Base-by-base conservation (phyloP, 2,329 filamentous ascomycete genomes). In the Huntiella abstrusa region DNA sequence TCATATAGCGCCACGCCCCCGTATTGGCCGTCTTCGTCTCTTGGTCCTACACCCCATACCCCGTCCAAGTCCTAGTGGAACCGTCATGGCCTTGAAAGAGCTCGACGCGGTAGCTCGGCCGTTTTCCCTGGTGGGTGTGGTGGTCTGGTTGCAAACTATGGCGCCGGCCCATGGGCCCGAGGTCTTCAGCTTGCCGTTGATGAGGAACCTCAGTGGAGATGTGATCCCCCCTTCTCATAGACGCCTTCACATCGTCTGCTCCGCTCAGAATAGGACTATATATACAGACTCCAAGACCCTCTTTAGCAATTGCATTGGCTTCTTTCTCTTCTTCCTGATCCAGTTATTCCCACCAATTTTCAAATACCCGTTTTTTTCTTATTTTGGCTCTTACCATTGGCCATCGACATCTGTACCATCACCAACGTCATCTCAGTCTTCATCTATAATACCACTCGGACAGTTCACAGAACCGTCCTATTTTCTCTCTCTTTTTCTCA, bases 81-180 rank as follows among this genome's bases (percentile, higher is more conserved):
- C 19, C 40, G 40, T 41, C 40, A 32, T 12, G 12, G 32, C 16
- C 19, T 28, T 39, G 15, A 28, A 12, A 28, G 40, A 41, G 22
- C 11, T 41, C 32, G 40, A 41, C 40, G 40, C 40, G 22, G 22
- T 41, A 32, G 15, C 40, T 41, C 40, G 40, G 19, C 40, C 40
- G 40, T 32, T 41, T 41, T 28, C 22, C 22, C 22, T 28, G 22
- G 6, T 28, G 22, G 22, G 22, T 28, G 22, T 28, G 22, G 22
- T 28, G 22, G 7, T 28, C 22, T 28, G 22, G 22, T 28, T 28
- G 22, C 22, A 28, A 28, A 28, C 22, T 28, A 28, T 28, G 22
- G 7, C 22, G 7, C 22, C 22, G 22, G 22, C 22, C 22, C 22
- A 28, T 28, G 22, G 22, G 8, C 7, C 22, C 22, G 22, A 28